Percentiles rank a stretch among this genome's conserved stretches.
Evolutionary conservation across 2,329 filamentous ascomycete genomes (phyloP).

Genomic region (Tolypocladium tropicale): DNA sequence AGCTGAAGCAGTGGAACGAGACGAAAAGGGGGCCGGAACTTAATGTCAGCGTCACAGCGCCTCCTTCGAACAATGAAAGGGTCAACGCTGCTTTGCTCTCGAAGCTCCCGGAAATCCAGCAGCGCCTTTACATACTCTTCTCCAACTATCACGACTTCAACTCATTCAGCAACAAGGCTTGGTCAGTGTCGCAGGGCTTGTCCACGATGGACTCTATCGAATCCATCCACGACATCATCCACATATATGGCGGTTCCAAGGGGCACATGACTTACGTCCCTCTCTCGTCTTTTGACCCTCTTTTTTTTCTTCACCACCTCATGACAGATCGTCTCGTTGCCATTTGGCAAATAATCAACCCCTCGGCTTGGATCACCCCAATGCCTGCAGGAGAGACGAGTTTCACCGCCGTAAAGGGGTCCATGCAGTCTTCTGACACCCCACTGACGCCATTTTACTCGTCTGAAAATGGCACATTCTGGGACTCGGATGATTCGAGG

Average conservation of each 20-base stretch:
- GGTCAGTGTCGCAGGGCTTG: slow-evolving; percentile 36
- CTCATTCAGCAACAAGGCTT: slow-evolving; percentile 59
- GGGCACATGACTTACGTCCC: slow-evolving; percentile 63
- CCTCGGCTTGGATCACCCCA: slow-evolving; percentile 53
- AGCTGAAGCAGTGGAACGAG: slow-evolving; percentile 50
- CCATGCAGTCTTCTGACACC: slow-evolving; percentile 43
- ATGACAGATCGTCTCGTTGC: slow-evolving; percentile 68
- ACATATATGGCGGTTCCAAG: slow-evolving; percentile 45
- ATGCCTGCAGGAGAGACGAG: slow-evolving; percentile 44
- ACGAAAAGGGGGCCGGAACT: slow-evolving; percentile 47
- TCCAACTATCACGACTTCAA: slow-evolving; percentile 58
- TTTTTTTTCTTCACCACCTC: slow-evolving; percentile 68
- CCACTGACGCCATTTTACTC: slow-evolving; percentile 58
- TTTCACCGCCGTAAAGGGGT: slow-evolving; percentile 47
- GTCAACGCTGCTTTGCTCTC: slow-evolving; percentile 35
- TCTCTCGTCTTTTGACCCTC: slow-evolving; percentile 68
- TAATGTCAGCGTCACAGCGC: slow-evolving; percentile 14
- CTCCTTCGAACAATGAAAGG: slow-evolving; percentile 47
- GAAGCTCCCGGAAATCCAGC: slow-evolving; percentile 43
- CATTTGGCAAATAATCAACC: slow-evolving; percentile 68
- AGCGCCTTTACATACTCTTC: slow-evolving; percentile 57
- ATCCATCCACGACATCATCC: slow-evolving; percentile 52
- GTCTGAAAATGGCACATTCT: slow-evolving; percentile 48
- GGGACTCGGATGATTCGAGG: slow-evolving; percentile 54
- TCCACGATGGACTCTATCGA: slow-evolving; percentile 53